These are phyloP conservation scores for Ophiostoma montium DNA, from an alignment of 2,329 filamentous ascomycete genomes.

Conservation along the genomic window DNA sequence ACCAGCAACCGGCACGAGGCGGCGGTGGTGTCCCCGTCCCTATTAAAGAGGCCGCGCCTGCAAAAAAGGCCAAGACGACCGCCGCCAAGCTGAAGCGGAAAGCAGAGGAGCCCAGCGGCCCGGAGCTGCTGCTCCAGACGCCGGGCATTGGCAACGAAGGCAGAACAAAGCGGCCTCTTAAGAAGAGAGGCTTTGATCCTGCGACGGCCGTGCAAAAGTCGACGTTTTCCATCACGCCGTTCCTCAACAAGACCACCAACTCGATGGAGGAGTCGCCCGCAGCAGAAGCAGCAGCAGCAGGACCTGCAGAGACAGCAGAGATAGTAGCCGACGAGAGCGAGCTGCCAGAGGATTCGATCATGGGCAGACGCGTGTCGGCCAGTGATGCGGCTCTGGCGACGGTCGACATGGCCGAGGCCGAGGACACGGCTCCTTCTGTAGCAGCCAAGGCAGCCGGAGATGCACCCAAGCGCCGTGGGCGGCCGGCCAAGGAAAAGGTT, in stretches of 20 bases:
- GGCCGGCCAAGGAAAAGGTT: constrained; percentile 28
- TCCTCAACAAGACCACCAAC: constrained; percentile 56
- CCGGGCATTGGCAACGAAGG: constrained; percentile 21
- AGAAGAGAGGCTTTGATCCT: constrained; percentile 43
- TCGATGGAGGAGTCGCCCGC: constrained; percentile 27
- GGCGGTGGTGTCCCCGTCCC: constrained; percentile 11
- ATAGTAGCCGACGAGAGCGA: constrained; percentile 13
- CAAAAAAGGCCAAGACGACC: constrained; percentile 15
- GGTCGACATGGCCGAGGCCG: constrained; percentile 1
- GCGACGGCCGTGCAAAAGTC: constrained; percentile 70
- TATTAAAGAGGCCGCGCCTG: constrained; percentile 1
- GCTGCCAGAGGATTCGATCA: constrained; percentile 11
- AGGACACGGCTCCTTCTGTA: neutral
- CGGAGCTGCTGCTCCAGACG: constrained; percentile 35
- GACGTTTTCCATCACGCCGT: constrained; percentile 85
- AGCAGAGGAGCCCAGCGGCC: constrained; percentile 28
- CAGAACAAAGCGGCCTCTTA: constrained; percentile 27
- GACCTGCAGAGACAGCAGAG: neutral
- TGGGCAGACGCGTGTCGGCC: constrained; percentile 4
- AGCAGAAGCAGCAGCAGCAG: neutral
- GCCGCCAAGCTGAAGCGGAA: constrained; percentile 29
- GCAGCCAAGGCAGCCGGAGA: constrained; percentile 4
- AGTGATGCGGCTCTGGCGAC: constrained; percentile 1
- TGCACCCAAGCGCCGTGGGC: constrained; percentile 28
- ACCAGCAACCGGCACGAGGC: constrained; percentile 10